These are phyloP conservation scores for Paramecium sonneborni DNA, from an alignment of 73 alveolate species.

Conservation along the genomic window DNA sequence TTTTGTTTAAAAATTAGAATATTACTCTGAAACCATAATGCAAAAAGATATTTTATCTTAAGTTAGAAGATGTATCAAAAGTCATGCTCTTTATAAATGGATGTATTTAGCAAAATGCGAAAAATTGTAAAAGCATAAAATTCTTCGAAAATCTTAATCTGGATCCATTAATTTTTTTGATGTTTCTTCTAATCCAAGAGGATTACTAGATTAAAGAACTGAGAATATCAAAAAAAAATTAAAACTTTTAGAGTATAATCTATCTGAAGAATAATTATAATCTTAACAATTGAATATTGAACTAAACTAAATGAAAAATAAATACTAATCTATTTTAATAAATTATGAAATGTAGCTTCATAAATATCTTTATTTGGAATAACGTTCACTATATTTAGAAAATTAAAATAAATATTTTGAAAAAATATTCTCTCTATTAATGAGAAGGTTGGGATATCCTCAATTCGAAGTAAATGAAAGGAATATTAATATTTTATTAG, in stretches of 20 bases:
- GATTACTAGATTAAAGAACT: background rate
- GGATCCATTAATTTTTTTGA: background rate
- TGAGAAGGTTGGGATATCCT: background rate
- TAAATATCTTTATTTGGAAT: background rate
- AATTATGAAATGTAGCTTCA: background rate
- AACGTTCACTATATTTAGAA: background rate
- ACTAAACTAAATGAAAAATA: background rate
- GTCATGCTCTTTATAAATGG: slow-evolving; percentile 32
- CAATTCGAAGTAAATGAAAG: background rate
- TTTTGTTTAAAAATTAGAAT: background rate
- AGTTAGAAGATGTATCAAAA: background rate
- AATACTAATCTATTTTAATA: background rate
- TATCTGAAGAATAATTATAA: background rate
- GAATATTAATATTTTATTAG: background rate
- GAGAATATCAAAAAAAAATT: background rate
- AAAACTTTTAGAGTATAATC: background rate
- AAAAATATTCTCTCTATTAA: background rate
- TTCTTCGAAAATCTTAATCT: background rate
- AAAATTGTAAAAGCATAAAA: background rate
- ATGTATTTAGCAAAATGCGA: slow-evolving; percentile 8
- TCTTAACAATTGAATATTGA: background rate
- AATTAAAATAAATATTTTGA: slow-evolving; percentile 18
- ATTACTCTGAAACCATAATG: background rate
- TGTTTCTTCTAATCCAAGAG: slow-evolving; percentile 9
- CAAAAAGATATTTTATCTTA: background rate